Evolutionary conservation across 805 yeast genomes (phyloP).

Genomic region (Starmerella apis): DNA sequence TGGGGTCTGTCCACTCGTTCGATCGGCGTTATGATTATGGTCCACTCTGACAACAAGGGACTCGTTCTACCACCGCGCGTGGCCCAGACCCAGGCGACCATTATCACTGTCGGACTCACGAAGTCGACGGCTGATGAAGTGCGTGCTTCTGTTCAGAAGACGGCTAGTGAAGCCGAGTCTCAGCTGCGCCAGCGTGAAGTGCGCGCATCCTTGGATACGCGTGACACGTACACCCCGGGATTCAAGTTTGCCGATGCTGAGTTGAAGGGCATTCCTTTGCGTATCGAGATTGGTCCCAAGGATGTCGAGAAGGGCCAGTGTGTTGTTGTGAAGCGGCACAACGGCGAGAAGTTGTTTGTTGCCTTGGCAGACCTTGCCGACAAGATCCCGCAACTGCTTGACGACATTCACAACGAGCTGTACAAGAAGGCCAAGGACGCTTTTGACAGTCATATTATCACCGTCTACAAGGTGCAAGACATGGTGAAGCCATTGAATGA

Average conservation of each 20-base stretch:
- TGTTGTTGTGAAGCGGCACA: conserved; percentile 87
- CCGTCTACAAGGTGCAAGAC: conserved; percentile 77
- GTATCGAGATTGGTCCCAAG: conserved; percentile 94
- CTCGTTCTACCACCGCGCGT: conserved; percentile 96
- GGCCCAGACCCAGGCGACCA: conserved; percentile 81
- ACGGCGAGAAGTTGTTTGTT: conserved; percentile 61
- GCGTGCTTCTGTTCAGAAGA: conserved; percentile 55
- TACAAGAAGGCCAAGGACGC: conserved; percentile 68
- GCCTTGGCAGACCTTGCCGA: conserved; percentile 54
- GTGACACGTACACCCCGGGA: conserved; percentile 93
- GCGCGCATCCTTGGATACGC: conserved; percentile 74
- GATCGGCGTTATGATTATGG: conserved; percentile 99
- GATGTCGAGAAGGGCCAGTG: conserved; percentile 74
- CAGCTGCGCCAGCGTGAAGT: conserved; percentile 51
- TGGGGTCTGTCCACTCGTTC: conserved; percentile 99
- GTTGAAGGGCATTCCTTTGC: conserved; percentile 87
- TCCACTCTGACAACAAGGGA: conserved; percentile 97
- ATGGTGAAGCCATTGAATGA: conserved; percentile 86
- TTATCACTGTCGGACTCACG: conserved; percentile 91
- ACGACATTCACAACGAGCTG: conserved; percentile 66
- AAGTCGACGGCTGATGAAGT: conserved; percentile 71
- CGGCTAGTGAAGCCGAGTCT: conserved; percentile 60
- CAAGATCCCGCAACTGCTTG: conserved; percentile 65
- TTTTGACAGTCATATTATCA: conserved; percentile 73
- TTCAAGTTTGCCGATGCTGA: conserved; percentile 98